Percentiles rank a stretch among this genome's conserved stretches.
phyloP scores from a whole-genome alignment of 2,329 filamentous ascomycete species.

The Pseudopyricularia cyperi region DNA sequence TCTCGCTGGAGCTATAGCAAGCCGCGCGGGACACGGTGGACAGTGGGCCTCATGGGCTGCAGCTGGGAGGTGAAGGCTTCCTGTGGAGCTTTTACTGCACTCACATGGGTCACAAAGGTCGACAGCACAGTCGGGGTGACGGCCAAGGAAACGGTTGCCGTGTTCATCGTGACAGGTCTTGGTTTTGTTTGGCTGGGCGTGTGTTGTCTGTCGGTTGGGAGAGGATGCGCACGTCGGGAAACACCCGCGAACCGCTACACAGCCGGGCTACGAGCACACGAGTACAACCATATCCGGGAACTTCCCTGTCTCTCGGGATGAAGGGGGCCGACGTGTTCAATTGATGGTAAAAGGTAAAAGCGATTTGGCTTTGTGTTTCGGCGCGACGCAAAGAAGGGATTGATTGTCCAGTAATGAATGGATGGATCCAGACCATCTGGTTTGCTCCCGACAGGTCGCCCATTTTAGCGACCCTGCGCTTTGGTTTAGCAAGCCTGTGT shows the following conservation, averaged over 20 bases:
- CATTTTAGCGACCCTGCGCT: too few relatives aligned
- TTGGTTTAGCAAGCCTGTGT: too few relatives aligned
- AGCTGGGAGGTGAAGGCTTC: not conserved
- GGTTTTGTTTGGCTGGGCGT: not conserved
- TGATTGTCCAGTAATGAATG: not conserved
- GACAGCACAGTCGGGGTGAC: conserved; percentile 80
- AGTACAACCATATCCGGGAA: not conserved
- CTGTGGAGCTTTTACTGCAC: conserved; percentile 16
- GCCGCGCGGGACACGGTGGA: not conserved
- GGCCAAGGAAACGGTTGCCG: conserved; percentile 66
- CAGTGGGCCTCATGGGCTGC: conserved; percentile 1
- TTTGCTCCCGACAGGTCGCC: too few relatives aligned
- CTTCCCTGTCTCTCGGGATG: not conserved
- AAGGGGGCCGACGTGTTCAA: not conserved
- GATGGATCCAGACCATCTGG: too few relatives aligned
- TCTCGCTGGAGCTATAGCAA: not conserved
- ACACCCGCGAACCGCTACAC: not conserved
- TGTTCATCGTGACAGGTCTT: conserved; percentile 40
- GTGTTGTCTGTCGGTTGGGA: not conserved
- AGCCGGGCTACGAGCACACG: not conserved
- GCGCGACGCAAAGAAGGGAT: not conserved
- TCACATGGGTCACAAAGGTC: conserved; percentile 76
- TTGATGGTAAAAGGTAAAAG: not conserved
- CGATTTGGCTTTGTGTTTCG: not conserved
- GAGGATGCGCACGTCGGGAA: too few relatives aligned